Evolutionary conservation across 495 filamentous ascomycete species (phyloP), one percentile per base, ranked within the genome.

Genomic region (Penicillium cosmopolitanum): DNA sequence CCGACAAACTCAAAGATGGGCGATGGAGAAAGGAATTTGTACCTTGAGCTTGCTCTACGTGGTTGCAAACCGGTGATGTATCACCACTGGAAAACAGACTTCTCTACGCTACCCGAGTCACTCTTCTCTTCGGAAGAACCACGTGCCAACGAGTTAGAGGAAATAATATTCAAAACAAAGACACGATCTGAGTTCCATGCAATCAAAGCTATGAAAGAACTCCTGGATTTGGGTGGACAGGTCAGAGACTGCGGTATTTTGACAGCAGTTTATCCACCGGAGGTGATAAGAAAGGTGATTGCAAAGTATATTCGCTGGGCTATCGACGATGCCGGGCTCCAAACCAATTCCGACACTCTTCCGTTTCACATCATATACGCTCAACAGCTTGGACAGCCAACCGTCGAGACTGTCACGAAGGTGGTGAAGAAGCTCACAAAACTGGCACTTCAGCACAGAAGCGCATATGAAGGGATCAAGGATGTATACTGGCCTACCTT

Each of bases 1-100:
- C 71, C 74, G 0, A 19, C 62, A 12, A 60, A 63, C n/a, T 33
- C 66, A 3, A 83, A 81, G 23, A 58, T 70, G 77, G 77, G 72
- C 15, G 61, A 74, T 12, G 79, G 82, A 36, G 86, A 87, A 55
- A 74, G 80, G 35, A 73, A 70, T 43, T 73, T 90, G 12, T 85
- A 81, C 66, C 72, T 80, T 40, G 79, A 80, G 46, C 71, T 89
- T 11, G 71, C 77, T 5, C 81, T 82, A 66, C 82, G 87, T 25
- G 85, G 87, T 4, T 80, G 79, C 31, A 85, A 89, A 71, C 80
- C 84, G 5, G 65, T 89, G 2, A 62, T 90, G 23, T 82, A 83
- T 2, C 47, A 52, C 4, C 64, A 72, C 52, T 91, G 86, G 85
- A 63, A 74, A 38, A 72, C 77, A 48, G 88, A 91, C 61, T 91